Evolutionary conservation across 1,284 basidiomycete genomes (phyloP).

Genomic region (Entoloma clypeatum): DNA sequence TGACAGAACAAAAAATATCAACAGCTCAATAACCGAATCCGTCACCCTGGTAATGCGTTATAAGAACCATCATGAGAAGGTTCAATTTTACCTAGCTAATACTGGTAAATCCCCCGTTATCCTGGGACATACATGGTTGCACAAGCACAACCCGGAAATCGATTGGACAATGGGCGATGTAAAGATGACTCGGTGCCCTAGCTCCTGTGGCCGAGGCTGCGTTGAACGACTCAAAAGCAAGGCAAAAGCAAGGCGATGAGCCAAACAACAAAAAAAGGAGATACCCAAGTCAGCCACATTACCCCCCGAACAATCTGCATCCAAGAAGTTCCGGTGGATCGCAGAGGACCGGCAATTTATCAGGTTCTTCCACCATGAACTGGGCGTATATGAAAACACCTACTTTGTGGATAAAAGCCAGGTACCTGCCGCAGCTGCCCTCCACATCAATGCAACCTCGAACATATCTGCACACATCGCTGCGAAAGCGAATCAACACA

Average conservation of each 20-base stretch:
- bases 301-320: not conserved
- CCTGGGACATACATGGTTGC: no score
- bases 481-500: not conserved
- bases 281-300: no score
- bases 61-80: conserved; percentile 4
- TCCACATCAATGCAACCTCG: conserved; percentile 3
- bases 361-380: conserved; percentile 1
- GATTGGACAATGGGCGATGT: conserved; percentile 25
- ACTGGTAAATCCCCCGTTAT: no score
- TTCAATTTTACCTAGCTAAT: conserved; percentile 2
- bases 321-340: conserved; percentile 4
- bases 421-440: not conserved
- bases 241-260: not conserved
- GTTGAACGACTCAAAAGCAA: not conserved
- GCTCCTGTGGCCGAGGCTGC: conserved; percentile 2
- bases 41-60: no score
- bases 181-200: conserved; percentile 23
- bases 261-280: conserved; percentile 1
- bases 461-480: conserved; percentile 2
- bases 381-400: not conserved
- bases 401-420: conserved; percentile 6
- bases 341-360: conserved; percentile 5
- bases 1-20: no score
- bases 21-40: no score
- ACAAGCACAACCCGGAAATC: conserved; percentile 25